phyloP scores from a whole-genome alignment of 2,329 filamentous ascomycete genomes.

The Pseudocercospora eumusae region DNA sequence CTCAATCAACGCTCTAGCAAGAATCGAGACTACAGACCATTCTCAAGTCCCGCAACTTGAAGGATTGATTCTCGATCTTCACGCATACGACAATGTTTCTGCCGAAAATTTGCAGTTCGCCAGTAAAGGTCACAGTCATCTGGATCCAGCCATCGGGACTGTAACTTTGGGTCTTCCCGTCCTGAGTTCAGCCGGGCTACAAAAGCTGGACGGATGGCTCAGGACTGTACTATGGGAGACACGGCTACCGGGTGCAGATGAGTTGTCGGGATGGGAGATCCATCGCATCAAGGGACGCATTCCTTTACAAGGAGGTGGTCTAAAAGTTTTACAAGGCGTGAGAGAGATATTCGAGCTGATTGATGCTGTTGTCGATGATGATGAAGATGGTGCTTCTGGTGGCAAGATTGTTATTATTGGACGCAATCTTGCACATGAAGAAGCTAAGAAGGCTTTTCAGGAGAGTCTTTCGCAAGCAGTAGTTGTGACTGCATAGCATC shows the following conservation, averaged over 20 bases:
- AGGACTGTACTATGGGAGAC: slow-evolving; percentile 79
- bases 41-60: slow-evolving; percentile 80
- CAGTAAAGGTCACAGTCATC: slow-evolving; percentile 80
- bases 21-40: slow-evolving; percentile 76
- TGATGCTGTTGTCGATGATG: slow-evolving; percentile 48
- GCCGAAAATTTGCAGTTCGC: slow-evolving; percentile 65
- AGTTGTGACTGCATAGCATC: neutral
- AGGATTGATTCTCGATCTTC: slow-evolving; percentile 82
- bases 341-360: slow-evolving; percentile 91
- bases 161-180: slow-evolving; percentile 68
- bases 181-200: slow-evolving; percentile 60
- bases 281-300: slow-evolving; percentile 86
- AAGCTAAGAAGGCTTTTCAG: slow-evolving; percentile 30
- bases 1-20: slow-evolving; percentile 88
- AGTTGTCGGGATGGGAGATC: slow-evolving; percentile 65
- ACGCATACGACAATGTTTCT: slow-evolving; percentile 85
- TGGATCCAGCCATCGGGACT: slow-evolving; percentile 88
- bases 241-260: slow-evolving; percentile 18
- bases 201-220: slow-evolving; percentile 75
- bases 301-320: slow-evolving; percentile 61
- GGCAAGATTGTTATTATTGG: slow-evolving; percentile 43
- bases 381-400: slow-evolving; percentile 5
- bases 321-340: slow-evolving; percentile 86
- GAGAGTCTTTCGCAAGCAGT: slow-evolving; percentile 28
- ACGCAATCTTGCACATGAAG: slow-evolving; percentile 32